Base-by-base conservation (phyloP, 441 rosid species). In the Flueggea neowawraea region DNA sequence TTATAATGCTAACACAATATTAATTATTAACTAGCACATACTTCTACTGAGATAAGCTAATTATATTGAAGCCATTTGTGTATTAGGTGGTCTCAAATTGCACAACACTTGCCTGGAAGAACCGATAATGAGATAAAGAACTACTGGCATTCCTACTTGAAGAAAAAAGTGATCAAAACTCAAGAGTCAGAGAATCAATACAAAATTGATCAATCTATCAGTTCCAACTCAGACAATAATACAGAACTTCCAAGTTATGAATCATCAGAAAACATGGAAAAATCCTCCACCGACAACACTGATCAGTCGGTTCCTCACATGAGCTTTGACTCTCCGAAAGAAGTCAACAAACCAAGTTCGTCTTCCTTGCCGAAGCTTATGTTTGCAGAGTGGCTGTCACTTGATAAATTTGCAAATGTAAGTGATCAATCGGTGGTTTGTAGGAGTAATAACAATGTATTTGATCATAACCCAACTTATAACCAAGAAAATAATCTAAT, bases 51-150 rank as follows among this genome's bases (percentile, higher is more conserved):
- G 7, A 5, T 36, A 36, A 36, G 41, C 41, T 36, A 36, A 36
- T 36, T 22, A 22, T 22, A 22, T 8, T 36, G 41, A 8, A 36
- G 41, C 41, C 9, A 5, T 36, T 57, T 61, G 60, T 16, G 4
- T 10, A 60, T 28, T 51, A 91, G 96, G 79, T 92, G 96, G 98
- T 89, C 98, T 11, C 80, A 73, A 59, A 92, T 92, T 13, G 89
- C 96, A 0, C 84, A 80, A 16, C 73, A 71, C 64, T 73, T 92
- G 71, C 91, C 96, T 0, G 96, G 96, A 56, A 82, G 96, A 80
- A 87, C 97, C 9, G 97, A 92, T 52, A 92, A 92, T 47, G 98
- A 92, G 78, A 86, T 92, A 55, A 92, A 92, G 74, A 92, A 92
- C 64, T 75, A 84, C 52, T 92, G 96, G 93, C 98, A 92, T 77